Evolutionary conservation across 108 stramenopile genomes (phyloP).

Genomic region (Mayamaea pseudoterrestris): DNA sequence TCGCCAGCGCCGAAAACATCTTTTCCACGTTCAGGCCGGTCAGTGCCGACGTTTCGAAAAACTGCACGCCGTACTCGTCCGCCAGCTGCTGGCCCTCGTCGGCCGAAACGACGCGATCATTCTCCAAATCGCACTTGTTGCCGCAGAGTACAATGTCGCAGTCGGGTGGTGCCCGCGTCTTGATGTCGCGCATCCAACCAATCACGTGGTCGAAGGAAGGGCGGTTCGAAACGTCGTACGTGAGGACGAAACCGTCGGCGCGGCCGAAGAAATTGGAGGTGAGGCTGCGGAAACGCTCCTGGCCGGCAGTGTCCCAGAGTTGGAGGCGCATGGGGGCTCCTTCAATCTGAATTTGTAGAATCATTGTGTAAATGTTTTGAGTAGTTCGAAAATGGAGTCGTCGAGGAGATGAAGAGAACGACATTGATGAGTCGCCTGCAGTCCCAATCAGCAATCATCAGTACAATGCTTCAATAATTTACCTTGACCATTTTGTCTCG

Average conservation of each 20-base stretch:
- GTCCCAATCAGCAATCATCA: neutral
- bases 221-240: slow-evolving; percentile 82
- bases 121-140: slow-evolving; percentile 79
- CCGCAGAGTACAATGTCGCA: slow-evolving; percentile 81
- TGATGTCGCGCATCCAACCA: slow-evolving; percentile 89
- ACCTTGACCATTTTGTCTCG: slow-evolving; percentile 91
- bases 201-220: slow-evolving; percentile 88
- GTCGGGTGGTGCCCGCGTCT: slow-evolving; percentile 80
- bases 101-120: slow-evolving; percentile 58
- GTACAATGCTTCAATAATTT: slow-evolving; percentile 3
- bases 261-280: slow-evolving; percentile 91
- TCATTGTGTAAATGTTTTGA: no score
- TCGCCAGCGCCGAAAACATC: slow-evolving; percentile 85
- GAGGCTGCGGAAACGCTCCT: slow-evolving; percentile 87
- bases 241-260: slow-evolving; percentile 88
- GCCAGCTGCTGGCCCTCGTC: slow-evolving; percentile 84
- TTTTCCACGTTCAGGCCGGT: slow-evolving; percentile 87
- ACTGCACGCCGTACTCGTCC: slow-evolving; percentile 88
- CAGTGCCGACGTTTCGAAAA: slow-evolving; percentile 94
- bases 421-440: neutral
- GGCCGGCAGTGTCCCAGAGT: slow-evolving; percentile 93
- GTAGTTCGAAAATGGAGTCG: no score
- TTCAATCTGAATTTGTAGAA: slow-evolving; percentile 54
- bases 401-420: no score
- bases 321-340: slow-evolving; percentile 79